A percentile compares a stretch with the other conserved stretches of the same genome.
phyloP scores from a whole-genome alignment of 1,139 yeast genomes.

The Diutina neorugosa region DNA sequence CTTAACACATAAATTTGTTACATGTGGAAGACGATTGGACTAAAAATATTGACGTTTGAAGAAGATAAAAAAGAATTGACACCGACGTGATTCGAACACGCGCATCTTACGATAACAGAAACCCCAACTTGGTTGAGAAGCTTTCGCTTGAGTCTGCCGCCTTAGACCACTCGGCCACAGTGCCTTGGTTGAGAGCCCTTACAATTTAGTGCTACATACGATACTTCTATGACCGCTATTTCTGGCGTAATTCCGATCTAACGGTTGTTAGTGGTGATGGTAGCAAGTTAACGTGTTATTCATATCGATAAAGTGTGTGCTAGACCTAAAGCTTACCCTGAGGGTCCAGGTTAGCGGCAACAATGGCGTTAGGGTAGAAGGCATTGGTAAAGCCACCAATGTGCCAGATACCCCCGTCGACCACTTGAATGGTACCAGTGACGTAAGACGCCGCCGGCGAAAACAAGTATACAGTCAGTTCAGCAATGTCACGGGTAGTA shows the following conservation, averaged over 20 bases:
- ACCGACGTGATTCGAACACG: neutral
- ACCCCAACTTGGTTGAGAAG: neutral
- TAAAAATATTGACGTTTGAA: too few relatives aligned
- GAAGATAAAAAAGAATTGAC: neutral
- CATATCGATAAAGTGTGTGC: neutral
- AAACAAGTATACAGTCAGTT: constrained; percentile 73
- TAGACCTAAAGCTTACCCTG: neutral
- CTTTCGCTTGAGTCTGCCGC: neutral
- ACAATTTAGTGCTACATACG: too few relatives aligned
- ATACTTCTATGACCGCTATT: too few relatives aligned
- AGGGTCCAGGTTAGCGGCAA: constrained; percentile 2
- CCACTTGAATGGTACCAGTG: constrained; percentile 67
- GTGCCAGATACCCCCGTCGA: constrained; percentile 92
- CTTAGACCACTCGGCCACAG: neutral
- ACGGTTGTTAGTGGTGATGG: too few relatives aligned
- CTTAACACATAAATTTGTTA: too few relatives aligned
- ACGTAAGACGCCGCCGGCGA: constrained; percentile 74
- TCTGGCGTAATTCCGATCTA: too few relatives aligned
- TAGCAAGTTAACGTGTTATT: neutral
- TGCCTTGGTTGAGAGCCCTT: neutral
- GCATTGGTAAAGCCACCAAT: constrained; percentile 18
- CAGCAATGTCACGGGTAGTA: constrained; percentile 68
- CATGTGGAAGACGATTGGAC: too few relatives aligned
- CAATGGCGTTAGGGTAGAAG: constrained; percentile 1
- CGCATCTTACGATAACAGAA: neutral